Evolutionary conservation across 768 basidiomycete genomes (phyloP).

Genomic region (Boletus patriciae): DNA sequence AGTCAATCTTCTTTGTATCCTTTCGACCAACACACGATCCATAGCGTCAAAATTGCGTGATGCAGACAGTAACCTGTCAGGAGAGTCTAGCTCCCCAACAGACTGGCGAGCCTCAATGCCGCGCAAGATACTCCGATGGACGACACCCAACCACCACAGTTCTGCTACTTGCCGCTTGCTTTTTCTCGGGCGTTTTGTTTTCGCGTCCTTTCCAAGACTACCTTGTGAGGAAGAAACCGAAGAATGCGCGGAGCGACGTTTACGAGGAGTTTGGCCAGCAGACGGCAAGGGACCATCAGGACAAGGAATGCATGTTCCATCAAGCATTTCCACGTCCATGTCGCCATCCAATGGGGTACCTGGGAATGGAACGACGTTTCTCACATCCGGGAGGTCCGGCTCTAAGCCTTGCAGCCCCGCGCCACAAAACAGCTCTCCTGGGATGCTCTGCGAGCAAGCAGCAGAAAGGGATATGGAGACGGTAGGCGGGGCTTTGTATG

Average conservation of each 20-base stretch:
- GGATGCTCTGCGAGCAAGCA: slow-evolving; percentile 25
- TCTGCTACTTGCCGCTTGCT: slow-evolving; percentile 34
- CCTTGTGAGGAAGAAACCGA: slow-evolving; percentile 26
- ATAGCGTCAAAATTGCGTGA: slow-evolving; percentile 24
- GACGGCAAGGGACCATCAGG: neutral
- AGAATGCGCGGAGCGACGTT: slow-evolving; percentile 37
- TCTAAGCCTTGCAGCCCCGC: slow-evolving; percentile 10
- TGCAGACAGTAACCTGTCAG: slow-evolving; percentile 3
- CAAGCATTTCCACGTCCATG: slow-evolving; percentile 29
- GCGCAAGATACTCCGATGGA: slow-evolving; percentile 37
- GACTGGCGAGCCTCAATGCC: slow-evolving; percentile 21
- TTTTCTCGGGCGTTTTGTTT: slow-evolving; percentile 35
- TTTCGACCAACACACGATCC: slow-evolving; percentile 35
- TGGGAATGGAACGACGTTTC: slow-evolving; percentile 40
- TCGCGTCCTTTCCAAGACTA: slow-evolving; percentile 12
- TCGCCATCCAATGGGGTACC: slow-evolving; percentile 26
- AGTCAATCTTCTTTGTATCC: slow-evolving; percentile 32
- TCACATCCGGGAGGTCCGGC: slow-evolving; percentile 30
- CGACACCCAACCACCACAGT: slow-evolving; percentile 36
- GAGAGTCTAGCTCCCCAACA: neutral
- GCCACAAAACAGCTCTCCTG: neutral
- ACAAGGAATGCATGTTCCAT: slow-evolving; percentile 21
- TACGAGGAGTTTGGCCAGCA: slow-evolving; percentile 19
- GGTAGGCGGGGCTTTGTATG: slow-evolving; percentile 39
- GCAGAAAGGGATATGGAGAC: slow-evolving; percentile 41